These are phyloP conservation scores for Debaryomyces udenii DNA, from an alignment of 1,139 yeast genomes.

Conservation along the genomic window DNA sequence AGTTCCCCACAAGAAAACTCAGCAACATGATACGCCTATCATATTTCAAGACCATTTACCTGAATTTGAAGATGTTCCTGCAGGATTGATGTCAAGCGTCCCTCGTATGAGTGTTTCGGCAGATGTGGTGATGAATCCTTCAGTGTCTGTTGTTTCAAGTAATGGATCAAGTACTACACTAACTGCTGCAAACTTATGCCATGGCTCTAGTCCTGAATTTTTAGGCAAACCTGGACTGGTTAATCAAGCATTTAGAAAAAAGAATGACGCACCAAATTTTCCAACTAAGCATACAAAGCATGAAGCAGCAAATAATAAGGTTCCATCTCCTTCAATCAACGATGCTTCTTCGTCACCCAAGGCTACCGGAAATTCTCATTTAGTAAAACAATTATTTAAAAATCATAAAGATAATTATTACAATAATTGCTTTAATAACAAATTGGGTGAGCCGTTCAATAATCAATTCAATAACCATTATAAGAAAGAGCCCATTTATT, in stretches of 20 bases:
- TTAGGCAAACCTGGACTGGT: not conserved
- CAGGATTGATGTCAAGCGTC: constrained; percentile 33
- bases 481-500: constrained; percentile 42
- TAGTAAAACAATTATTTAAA: constrained; percentile 14
- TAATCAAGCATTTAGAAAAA: not conserved
- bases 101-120: constrained; percentile 27
- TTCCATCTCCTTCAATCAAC: constrained; percentile 26
- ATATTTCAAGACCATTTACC: constrained; percentile 34
- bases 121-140: constrained; percentile 16
- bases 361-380: constrained; percentile 27
- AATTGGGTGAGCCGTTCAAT: constrained; percentile 10
- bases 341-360: constrained; percentile 30
- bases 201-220: not conserved
- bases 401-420: constrained; percentile 11
- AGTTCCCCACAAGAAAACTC: constrained; percentile 17
- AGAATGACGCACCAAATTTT: not conserved
- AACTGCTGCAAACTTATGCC: constrained; percentile 16
- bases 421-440: constrained; percentile 6
- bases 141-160: constrained; percentile 19
- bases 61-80: constrained; percentile 50
- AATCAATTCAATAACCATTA: constrained; percentile 49
- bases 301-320: constrained; percentile 12
- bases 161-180: constrained; percentile 27
- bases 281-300: not conserved
- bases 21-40: constrained; percentile 29